A percentile compares a stretch with the other conserved stretches of the same genome.
Conservation (phyloP, 1,139 yeast species). For the Yamadazyma dushanensis region DNA sequence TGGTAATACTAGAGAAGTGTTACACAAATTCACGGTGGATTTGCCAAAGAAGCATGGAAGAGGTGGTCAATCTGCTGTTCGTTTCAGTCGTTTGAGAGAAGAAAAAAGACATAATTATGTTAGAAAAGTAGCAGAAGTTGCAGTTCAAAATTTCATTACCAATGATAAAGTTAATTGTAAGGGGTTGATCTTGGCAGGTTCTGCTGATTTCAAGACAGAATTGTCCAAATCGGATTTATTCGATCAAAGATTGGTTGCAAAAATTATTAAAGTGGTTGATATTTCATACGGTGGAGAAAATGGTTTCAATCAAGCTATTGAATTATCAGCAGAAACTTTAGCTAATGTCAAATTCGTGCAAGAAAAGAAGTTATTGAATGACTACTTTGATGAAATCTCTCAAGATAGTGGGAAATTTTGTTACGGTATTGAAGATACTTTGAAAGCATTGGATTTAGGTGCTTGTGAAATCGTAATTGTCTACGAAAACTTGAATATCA, state of each 20-base stretch:
- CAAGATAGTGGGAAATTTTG: conserved; percentile 97
- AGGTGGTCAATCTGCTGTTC: conserved; percentile 99
- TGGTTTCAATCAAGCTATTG: conserved; percentile 98
- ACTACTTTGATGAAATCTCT: conserved; percentile 93
- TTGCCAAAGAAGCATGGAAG: conserved; percentile 99
- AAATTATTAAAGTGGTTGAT: conserved; percentile 90
- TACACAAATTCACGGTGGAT: conserved; percentile 96
- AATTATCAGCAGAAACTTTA: conserved; percentile 92
- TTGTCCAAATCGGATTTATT: conserved; percentile 89
- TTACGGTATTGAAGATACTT: conserved; percentile 94
- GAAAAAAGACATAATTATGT: conserved; percentile 98
- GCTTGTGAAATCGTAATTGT: conserved; percentile 93
- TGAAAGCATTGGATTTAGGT: conserved; percentile 94
- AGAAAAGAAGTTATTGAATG: conserved; percentile 91
- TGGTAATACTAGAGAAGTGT: conserved; percentile 94
- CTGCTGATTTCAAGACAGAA: conserved; percentile 97
- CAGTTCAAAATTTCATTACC: conserved; percentile 94
- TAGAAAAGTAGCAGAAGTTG: conserved; percentile 96
- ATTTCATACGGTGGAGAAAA: conserved; percentile 98
- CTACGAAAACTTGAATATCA: conserved; percentile 82
- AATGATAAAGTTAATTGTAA: conserved; percentile 90
- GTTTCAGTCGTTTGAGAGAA: conserved; percentile 98
- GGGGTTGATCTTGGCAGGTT: conserved; percentile 95
- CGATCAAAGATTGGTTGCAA: conserved; percentile 83
- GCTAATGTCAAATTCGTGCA: conserved; percentile 97